Evolutionary conservation across 1,284 basidiomycete genomes (phyloP), one percentile per base, ranked within the genome.

Genomic region (Xerocomus alliaceus): DNA sequence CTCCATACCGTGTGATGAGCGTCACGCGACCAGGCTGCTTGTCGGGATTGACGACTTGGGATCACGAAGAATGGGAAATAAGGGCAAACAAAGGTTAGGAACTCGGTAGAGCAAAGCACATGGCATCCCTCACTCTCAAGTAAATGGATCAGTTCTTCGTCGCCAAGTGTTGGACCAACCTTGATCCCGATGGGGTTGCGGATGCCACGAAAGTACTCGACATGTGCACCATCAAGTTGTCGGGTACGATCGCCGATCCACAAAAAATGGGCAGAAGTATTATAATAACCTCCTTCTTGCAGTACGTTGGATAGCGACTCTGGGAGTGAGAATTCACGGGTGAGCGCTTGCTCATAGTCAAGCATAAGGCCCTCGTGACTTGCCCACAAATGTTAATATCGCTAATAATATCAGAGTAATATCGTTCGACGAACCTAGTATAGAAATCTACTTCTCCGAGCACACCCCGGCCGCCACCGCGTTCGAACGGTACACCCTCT

Each of bases 181-280:
- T 99, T 99, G 80, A 98, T 87, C 3, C 97, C 97, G 63, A 99
- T 94, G 1, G 97, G 97, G 77, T 99, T 99, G 51, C 93, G 86
- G 61, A 99, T 94, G 6, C 96, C 95, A 51, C 94, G 82, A 78
- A 97, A 96, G 77, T 96, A 97, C 79, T 98, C 97, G 34, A 98
- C 89, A 73, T 99, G 97, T 2, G 96, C 97, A 20, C 95, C 95
- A 62, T 90, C 87, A 5, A 98, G 79, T 77, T 97, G 94, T 47
- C 97, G 82, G n/a, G 97, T 99, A 52, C 97, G 87, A 78, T 99
- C 97, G 0, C 97, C 97, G 57, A 99, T 93, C 97, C 97, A 99
- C 61, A 98, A 79, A 77, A 97, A 97, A 76, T 97, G 96, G 8
- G 94, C 92, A 9, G 94, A 94, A 11, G 92, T 91, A 71, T 94